A percentile compares a stretch with the other conserved stretches of the same genome.
Evolutionary conservation across 75 land plant species (phyloP).

Genomic region (Adiantum capillusveneris): DNA sequence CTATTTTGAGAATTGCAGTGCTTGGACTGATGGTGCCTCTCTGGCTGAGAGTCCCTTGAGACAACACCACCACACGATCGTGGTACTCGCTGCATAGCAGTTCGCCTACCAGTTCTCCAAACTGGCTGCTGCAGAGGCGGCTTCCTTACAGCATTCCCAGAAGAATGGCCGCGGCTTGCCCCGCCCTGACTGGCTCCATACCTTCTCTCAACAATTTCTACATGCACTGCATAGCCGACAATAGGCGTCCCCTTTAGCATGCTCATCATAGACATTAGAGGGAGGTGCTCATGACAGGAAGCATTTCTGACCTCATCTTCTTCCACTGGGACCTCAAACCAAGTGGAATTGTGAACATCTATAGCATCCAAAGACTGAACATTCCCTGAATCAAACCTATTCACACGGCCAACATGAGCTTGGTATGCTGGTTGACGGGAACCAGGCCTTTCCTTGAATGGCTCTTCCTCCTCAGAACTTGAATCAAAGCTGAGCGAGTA

Average conservation of each 20-base stretch:
- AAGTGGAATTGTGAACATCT: slow-evolving; percentile 8
- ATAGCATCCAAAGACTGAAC: not conserved
- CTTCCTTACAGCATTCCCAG: slow-evolving; percentile 11
- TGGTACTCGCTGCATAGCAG: slow-evolving; percentile 58
- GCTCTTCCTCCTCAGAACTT: not conserved
- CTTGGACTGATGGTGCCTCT: slow-evolving; percentile 10
- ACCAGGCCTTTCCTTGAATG: not conserved
- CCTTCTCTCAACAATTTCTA: slow-evolving; percentile 55
- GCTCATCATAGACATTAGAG: slow-evolving; percentile 63
- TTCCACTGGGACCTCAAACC: slow-evolving; percentile 56
- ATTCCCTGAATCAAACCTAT: not conserved
- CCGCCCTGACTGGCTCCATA: slow-evolving; percentile 22
- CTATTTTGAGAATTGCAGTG: slow-evolving; percentile 11
- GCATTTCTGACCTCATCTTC: slow-evolving; percentile 25
- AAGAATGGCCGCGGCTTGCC: slow-evolving; percentile 9
- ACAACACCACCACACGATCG: slow-evolving; percentile 19
- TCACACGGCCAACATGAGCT: not conserved
- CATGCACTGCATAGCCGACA: slow-evolving; percentile 60
- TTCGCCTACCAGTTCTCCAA: slow-evolving; percentile 73
- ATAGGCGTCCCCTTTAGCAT: slow-evolving; percentile 65
- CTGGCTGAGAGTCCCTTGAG: slow-evolving; percentile 2
- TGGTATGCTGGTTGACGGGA: not conserved
- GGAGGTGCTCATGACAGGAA: slow-evolving; percentile 47
- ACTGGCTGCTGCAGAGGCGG: slow-evolving; percentile 26
- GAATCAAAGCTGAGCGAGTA: not conserved